Conservation (phyloP, 495 filamentous ascomycete species). For the Immersiella caudata region DNA sequence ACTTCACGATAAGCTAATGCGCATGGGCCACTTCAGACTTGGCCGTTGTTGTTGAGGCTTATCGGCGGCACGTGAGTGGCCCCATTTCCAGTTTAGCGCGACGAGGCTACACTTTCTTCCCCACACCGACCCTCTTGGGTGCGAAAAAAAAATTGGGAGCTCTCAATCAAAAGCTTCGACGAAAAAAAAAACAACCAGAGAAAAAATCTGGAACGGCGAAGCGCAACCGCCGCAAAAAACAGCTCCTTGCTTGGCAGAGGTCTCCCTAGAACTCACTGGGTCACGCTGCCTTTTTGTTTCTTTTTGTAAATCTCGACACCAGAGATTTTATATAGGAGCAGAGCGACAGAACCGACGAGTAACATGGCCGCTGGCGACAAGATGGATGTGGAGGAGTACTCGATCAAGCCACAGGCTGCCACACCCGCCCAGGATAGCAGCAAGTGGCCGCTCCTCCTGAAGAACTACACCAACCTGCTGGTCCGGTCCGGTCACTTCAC, state of each 20-base stretch:
- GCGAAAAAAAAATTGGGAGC: slow-evolving; percentile 31
- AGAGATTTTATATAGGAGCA: background rate
- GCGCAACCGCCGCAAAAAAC: slow-evolving; percentile 22
- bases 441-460: slow-evolving; percentile 86
- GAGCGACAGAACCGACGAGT: slow-evolving; percentile 23
- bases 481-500: slow-evolving; percentile 91
- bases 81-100: slow-evolving; percentile 20
- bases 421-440: slow-evolving; percentile 73
- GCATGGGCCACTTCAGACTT: background rate
- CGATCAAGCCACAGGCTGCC: slow-evolving; percentile 82
- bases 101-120: slow-evolving; percentile 18
- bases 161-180: slow-evolving; percentile 11
- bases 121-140: slow-evolving; percentile 25
- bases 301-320: slow-evolving; percentile 6
- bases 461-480: slow-evolving; percentile 85
- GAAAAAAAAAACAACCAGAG: slow-evolving; percentile 15
- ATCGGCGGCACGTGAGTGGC: slow-evolving; percentile 14
- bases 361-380: slow-evolving; percentile 33
- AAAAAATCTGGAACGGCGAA: slow-evolving; percentile 6
- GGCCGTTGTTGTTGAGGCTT: background rate
- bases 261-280: slow-evolving; percentile 24
- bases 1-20: background rate
- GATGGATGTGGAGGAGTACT: slow-evolving; percentile 63
- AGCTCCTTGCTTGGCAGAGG: slow-evolving; percentile 24
- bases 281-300: slow-evolving; percentile 20